phyloP scores from a whole-genome alignment of 2,329 filamentous ascomycete species.

The Spiromastix sp. region DNA sequence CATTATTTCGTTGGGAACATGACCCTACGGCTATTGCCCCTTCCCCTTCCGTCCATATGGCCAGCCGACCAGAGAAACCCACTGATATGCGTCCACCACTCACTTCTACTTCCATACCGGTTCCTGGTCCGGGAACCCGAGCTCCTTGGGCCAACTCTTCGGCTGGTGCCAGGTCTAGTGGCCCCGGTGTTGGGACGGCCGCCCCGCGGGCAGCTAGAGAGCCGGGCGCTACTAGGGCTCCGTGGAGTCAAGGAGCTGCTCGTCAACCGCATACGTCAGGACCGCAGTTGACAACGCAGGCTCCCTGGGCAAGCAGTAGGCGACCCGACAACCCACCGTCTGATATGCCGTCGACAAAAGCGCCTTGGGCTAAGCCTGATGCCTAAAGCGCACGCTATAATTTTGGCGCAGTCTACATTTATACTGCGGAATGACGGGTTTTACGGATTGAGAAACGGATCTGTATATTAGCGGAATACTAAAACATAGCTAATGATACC shows the following conservation, averaged over 20 bases:
- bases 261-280: background rate
- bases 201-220: conserved; percentile 20
- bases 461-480: too few relatives aligned
- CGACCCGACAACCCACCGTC: background rate
- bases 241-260: conserved; percentile 22
- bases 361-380: conserved; percentile 4
- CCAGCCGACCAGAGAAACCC: conserved; percentile 6
- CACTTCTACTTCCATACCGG: conserved; percentile 9
- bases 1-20: conserved; percentile 64
- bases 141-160: conserved; percentile 31
- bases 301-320: conserved; percentile 8
- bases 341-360: background rate
- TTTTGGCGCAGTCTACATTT: too few relatives aligned
- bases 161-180: conserved; percentile 10
- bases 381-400: too few relatives aligned
- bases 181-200: conserved; percentile 13
- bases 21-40: conserved; percentile 51
- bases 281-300: background rate
- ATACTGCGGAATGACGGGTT: too few relatives aligned
- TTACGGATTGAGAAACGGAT: too few relatives aligned
- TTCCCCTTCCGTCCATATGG: conserved; percentile 44
- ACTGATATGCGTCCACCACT: conserved; percentile 1
- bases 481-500: too few relatives aligned
- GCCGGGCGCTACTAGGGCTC: conserved; percentile 23
- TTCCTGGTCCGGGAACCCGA: conserved; percentile 18